Conservation (phyloP, 2,329 filamentous ascomycete species). For the Ophiostoma populinum region DNA sequence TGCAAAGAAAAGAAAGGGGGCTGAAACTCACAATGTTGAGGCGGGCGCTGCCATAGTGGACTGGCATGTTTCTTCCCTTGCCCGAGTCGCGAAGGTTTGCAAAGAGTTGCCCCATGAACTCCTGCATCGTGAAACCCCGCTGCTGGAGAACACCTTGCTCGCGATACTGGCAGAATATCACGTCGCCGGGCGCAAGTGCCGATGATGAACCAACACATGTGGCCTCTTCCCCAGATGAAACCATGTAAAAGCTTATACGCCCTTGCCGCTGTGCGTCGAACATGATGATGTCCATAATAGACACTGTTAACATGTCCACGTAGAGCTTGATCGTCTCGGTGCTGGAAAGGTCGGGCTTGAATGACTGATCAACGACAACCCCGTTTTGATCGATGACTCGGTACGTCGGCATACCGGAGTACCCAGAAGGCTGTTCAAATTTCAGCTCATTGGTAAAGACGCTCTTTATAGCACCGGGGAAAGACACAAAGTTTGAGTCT, state of each 20-base stretch:
- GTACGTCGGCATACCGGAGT: slow-evolving; percentile 73
- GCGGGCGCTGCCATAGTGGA: slow-evolving; percentile 78
- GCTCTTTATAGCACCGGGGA: slow-evolving; percentile 89
- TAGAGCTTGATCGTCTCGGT: slow-evolving; percentile 42
- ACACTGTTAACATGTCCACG: slow-evolving; percentile 47
- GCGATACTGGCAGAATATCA: slow-evolving; percentile 87
- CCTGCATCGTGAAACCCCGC: slow-evolving; percentile 66
- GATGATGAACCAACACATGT: slow-evolving; percentile 80
- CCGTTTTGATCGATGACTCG: slow-evolving; percentile 84
- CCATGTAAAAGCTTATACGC: slow-evolving; percentile 94
- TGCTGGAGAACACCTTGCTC: slow-evolving; percentile 85
- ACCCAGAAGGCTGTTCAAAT: slow-evolving; percentile 58
- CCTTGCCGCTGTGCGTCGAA: slow-evolving; percentile 94
- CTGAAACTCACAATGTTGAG: slow-evolving; percentile 55
- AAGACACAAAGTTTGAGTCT: slow-evolving; percentile 43
- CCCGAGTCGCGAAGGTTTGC: slow-evolving; percentile 69
- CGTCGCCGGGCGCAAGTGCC: slow-evolving; percentile 66
- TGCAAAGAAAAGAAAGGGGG: background rate
- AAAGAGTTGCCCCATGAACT: slow-evolving; percentile 95
- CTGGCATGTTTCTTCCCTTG: slow-evolving; percentile 84
- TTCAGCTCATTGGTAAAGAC: slow-evolving; percentile 69
- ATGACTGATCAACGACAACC: slow-evolving; percentile 56
- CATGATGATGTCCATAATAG: slow-evolving; percentile 94
- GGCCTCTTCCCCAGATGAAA: slow-evolving; percentile 85
- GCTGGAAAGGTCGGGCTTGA: slow-evolving; percentile 52